A percentile compares a stretch with the other conserved stretches of the same genome.
Conservation (phyloP, 1,284 basidiomycete genomes). For the Pholiota adiposa region DNA sequence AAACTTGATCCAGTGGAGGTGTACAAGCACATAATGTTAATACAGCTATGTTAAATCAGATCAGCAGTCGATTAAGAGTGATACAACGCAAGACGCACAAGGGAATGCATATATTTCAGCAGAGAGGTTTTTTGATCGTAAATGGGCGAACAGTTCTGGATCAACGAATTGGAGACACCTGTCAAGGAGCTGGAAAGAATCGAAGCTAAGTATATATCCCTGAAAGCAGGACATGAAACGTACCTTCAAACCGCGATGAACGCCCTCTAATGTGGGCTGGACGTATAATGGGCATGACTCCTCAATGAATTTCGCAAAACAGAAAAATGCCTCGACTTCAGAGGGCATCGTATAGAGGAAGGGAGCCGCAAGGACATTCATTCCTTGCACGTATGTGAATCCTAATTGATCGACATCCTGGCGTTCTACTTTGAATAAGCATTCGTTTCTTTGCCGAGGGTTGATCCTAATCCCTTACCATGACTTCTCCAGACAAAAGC, state of each 20-base stretch:
- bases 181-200: constrained; percentile 76
- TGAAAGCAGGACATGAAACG: constrained; percentile 22
- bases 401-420: constrained; percentile 75
- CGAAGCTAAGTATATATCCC: background rate
- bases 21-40: constrained; percentile 97
- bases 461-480: constrained; percentile 47
- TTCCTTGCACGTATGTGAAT: constrained; percentile 96
- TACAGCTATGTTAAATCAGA: constrained; percentile 60
- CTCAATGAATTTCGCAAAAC: constrained; percentile 95
- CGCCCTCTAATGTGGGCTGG: constrained; percentile 92
- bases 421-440: constrained; percentile 50
- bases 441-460: background rate
- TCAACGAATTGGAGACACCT: constrained; percentile 91
- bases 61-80: background rate
- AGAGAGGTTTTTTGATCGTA: constrained; percentile 92
- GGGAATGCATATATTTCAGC: constrained; percentile 98
- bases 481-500: constrained; percentile 96
- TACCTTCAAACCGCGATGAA: constrained; percentile 92
- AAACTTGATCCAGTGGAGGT: constrained; percentile 91
- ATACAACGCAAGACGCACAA: constrained; percentile 57
- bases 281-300: constrained; percentile 93
- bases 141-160: constrained; percentile 78
- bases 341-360: constrained; percentile 96
- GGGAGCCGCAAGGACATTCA: constrained; percentile 98
- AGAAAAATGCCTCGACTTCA: constrained; percentile 95